Conservation (phyloP, 768 basidiomycete genomes). For the Dentipellis fragilis region DNA sequence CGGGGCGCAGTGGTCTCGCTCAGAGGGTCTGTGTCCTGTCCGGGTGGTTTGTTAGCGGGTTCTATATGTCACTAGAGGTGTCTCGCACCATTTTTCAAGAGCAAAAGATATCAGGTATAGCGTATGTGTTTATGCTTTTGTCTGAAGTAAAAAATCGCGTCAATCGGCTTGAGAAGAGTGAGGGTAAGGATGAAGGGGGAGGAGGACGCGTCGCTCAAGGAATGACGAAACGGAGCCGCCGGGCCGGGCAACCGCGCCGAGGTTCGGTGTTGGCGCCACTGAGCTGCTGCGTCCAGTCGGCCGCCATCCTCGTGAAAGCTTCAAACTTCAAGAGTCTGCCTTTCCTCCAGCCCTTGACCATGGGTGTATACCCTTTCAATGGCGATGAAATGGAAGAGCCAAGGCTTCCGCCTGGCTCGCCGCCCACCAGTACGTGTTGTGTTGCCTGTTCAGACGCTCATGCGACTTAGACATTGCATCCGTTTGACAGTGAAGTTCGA, state of each 20-base stretch:
- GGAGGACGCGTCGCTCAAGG: background rate
- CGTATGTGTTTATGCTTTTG: no score
- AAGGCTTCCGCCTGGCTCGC: slow-evolving; percentile 49
- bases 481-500: slow-evolving; percentile 56
- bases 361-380: background rate
- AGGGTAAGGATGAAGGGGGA: background rate
- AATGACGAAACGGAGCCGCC: background rate
- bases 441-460: background rate
- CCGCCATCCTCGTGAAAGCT: background rate
- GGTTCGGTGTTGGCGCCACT: background rate
- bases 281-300: background rate
- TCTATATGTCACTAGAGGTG: no score
- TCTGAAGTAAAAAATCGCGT: no score
- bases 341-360: no score
- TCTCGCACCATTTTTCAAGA: no score
- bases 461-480: slow-evolving; percentile 5
- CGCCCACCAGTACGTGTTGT: slow-evolving; percentile 45
- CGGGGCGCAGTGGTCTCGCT: slow-evolving; percentile 17
- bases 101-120: no score
- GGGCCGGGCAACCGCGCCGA: background rate
- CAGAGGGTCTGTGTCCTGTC: slow-evolving; percentile 13
- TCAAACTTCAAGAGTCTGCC: background rate
- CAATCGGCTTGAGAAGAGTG: background rate
- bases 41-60: no score
- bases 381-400: slow-evolving; percentile 29